phyloP scores from a whole-genome alignment of 228 moss, liverwort and hornwort species.

The Sphagnum magellanicum region DNA sequence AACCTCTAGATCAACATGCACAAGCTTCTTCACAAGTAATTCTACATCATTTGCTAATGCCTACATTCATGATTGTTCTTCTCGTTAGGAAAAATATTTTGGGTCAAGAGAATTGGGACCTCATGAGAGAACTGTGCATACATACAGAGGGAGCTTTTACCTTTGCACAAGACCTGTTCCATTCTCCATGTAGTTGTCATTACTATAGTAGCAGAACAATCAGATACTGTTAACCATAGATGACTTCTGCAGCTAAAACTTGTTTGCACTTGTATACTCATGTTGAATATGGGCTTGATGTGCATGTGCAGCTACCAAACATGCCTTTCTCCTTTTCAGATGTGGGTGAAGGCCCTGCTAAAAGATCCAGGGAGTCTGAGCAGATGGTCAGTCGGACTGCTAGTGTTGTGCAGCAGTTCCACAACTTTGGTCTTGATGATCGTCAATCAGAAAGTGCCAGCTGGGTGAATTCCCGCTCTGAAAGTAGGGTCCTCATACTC shows the following conservation, averaged over 20 bases:
- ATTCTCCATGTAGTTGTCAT: background rate
- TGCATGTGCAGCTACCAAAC: conserved; percentile 24
- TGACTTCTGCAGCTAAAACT: background rate
- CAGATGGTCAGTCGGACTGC: conserved; percentile 24
- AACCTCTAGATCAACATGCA: conserved; percentile 22
- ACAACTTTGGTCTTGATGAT: conserved; percentile 13
- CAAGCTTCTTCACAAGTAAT: conserved; percentile 44
- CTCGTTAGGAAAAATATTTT: background rate
- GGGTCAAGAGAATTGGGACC: background rate
- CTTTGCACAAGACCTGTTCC: no score
- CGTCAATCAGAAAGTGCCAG: conserved; percentile 19
- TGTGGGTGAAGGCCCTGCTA: conserved; percentile 3
- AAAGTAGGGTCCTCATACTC: conserved; percentile 22
- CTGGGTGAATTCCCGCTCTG: conserved; percentile 22
- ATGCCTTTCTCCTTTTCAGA: conserved; percentile 15
- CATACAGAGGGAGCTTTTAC: background rate
- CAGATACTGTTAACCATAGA: background rate
- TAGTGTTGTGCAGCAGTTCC: conserved; percentile 13
- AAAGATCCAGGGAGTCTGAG: conserved; percentile 56
- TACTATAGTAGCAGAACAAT: background rate
- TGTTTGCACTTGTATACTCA: background rate
- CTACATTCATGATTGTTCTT: conserved; percentile 10
- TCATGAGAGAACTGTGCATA: background rate
- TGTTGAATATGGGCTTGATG: no score
- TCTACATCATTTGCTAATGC: conserved; percentile 6